Conservation (phyloP, 2,329 filamentous ascomycete genomes). For the Xylariaceae sp. region DNA sequence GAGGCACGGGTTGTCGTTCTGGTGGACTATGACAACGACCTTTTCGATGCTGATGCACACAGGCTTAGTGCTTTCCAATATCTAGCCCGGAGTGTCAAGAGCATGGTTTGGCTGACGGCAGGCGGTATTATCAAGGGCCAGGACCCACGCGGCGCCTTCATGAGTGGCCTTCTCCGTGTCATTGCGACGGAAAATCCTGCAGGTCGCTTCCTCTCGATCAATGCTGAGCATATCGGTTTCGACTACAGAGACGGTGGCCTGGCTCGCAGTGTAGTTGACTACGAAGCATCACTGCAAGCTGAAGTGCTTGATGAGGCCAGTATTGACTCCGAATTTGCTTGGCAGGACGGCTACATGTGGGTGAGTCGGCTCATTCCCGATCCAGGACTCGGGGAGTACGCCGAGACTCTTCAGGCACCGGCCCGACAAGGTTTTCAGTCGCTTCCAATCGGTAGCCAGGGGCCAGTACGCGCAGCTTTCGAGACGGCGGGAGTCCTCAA, state of each 20-base stretch:
- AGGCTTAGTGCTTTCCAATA: constrained; percentile 18
- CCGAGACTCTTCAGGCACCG: background rate
- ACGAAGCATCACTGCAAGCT: constrained; percentile 7
- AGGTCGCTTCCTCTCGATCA: constrained; percentile 20
- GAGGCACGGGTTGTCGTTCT: constrained; percentile 10
- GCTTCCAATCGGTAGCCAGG: constrained; percentile 18
- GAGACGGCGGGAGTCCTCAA: constrained; percentile 29
- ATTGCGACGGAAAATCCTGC: constrained; percentile 28
- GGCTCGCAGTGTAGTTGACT: constrained; percentile 17
- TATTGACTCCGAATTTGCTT: constrained; percentile 30
- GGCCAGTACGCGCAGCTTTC: constrained; percentile 27
- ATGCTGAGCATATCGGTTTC: constrained; percentile 14
- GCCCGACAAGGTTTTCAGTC: background rate
- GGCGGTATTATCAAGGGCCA: constrained; percentile 23
- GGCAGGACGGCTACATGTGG: constrained; percentile 31
- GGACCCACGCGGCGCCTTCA: constrained; percentile 24
- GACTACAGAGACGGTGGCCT: constrained; percentile 8
- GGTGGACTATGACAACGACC: constrained; percentile 4
- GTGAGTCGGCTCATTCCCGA: constrained; percentile 29
- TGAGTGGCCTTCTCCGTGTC: constrained; percentile 26
- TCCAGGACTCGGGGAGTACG: background rate
- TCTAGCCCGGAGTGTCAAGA: constrained; percentile 13
- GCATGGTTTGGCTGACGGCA: constrained; percentile 19
- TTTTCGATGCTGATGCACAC: constrained; percentile 1
- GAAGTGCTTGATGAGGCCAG: background rate